Evolutionary conservation across 106 monocot species (phyloP).

Genomic region (Hemerocallis citrina): DNA sequence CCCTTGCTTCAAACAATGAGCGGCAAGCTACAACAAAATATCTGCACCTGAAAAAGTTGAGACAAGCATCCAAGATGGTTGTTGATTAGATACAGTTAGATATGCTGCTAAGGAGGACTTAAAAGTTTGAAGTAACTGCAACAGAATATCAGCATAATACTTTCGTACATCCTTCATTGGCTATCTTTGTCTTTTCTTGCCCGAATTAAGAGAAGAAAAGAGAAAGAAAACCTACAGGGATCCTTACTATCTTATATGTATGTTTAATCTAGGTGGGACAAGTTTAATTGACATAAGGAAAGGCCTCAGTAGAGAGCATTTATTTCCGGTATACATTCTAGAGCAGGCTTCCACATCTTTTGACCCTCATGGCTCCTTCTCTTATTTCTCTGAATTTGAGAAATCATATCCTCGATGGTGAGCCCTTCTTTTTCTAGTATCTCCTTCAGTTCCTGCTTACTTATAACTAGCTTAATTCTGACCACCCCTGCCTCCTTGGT

Average conservation of each 20-base stretch:
- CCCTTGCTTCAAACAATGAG: too few species aligned
- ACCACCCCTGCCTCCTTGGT: conserved; percentile 7
- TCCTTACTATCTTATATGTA: neutral
- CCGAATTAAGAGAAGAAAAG: neutral
- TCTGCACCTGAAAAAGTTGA: too few species aligned
- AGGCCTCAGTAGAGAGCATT: neutral
- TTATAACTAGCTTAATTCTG: conserved; percentile 29
- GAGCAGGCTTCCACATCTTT: conserved; percentile 1
- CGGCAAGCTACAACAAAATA: too few species aligned
- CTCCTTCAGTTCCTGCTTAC: conserved; percentile 41
- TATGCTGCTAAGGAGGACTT: too few species aligned
- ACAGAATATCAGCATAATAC: too few species aligned
- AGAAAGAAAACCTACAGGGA: neutral
- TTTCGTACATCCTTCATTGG: neutral
- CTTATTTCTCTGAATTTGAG: conserved; percentile 5
- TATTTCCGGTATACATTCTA: conserved; percentile 2
- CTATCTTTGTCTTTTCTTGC: neutral
- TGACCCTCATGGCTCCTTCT: neutral
- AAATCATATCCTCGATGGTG: conserved; percentile 25
- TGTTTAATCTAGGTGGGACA: neutral
- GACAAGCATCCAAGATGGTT: too few species aligned
- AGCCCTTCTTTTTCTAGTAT: conserved; percentile 21
- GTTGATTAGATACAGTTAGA: too few species aligned
- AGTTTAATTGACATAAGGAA: neutral
- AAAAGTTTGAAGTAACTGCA: too few species aligned